Evolutionary conservation across 2,329 filamentous ascomycete genomes (phyloP).

Genomic region (Seiridium unicorne): DNA sequence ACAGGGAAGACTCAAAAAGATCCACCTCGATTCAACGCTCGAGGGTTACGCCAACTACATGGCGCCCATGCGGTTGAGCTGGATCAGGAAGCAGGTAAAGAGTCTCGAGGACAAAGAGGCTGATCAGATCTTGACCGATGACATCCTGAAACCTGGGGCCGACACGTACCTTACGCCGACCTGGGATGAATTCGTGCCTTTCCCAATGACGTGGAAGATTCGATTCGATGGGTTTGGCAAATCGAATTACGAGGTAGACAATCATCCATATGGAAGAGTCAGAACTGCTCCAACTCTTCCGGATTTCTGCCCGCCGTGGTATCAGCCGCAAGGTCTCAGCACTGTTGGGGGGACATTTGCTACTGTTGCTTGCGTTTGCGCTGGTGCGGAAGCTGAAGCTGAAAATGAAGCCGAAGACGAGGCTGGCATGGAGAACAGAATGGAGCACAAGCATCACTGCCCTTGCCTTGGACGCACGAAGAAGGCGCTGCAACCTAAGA

Average conservation of each 20-base stretch:
- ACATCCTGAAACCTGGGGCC: slow-evolving; percentile 4
- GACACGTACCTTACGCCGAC: slow-evolving; percentile 17
- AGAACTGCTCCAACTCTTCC: not conserved
- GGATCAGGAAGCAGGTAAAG: slow-evolving; percentile 7
- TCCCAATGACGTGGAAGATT: slow-evolving; percentile 11
- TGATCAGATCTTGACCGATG: not conserved
- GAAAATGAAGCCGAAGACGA: not conserved
- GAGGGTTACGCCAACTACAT: slow-evolving; percentile 15
- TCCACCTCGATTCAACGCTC: slow-evolving; percentile 15
- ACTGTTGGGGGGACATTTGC: slow-evolving; percentile 4
- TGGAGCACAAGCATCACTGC: too few species aligned
- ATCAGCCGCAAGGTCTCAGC: slow-evolving; percentile 1
- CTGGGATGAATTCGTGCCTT: slow-evolving; percentile 17
- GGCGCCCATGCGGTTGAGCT: slow-evolving; percentile 9
- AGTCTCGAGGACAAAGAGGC: not conserved
- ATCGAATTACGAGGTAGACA: not conserved
- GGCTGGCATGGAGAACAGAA: not conserved
- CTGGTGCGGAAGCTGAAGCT: not conserved
- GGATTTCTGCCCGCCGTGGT: slow-evolving; percentile 2
- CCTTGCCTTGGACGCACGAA: too few species aligned
- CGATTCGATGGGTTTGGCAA: slow-evolving; percentile 6
- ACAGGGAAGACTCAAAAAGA: slow-evolving; percentile 15
- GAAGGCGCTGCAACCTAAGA: not conserved
- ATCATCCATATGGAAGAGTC: not conserved
- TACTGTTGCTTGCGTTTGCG: not conserved